Evolutionary conservation across 768 basidiomycete species (phyloP).

Genomic region (Boletus speciosus): DNA sequence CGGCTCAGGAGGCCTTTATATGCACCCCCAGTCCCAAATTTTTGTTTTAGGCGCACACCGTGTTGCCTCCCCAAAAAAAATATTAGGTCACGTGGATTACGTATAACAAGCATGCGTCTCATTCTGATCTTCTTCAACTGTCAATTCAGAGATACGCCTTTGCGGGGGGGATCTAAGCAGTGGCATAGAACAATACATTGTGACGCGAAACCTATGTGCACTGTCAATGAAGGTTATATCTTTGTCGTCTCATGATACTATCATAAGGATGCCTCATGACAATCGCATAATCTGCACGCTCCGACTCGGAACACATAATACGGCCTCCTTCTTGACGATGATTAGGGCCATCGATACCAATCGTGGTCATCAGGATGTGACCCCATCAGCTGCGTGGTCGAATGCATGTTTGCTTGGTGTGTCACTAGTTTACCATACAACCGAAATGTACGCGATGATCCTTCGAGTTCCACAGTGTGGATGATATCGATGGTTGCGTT

Average conservation of each 20-base stretch:
- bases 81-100: constrained; percentile 28
- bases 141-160: neutral
- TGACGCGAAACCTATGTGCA: neutral
- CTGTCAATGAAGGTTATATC: neutral
- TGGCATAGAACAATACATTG: neutral
- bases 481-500: neutral
- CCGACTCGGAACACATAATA: constrained; percentile 12
- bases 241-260: neutral
- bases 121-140: neutral
- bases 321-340: neutral
- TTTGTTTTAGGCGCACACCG: constrained; percentile 23
- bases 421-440: neutral
- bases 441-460: neutral
- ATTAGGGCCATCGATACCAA: constrained; percentile 26
- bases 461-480: neutral
- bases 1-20: constrained; percentile 17
- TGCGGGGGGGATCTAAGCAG: neutral
- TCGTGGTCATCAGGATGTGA: constrained; percentile 20
- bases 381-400: constrained; percentile 17
- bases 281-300: constrained; percentile 8
- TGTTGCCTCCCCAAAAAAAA: constrained; percentile 29
- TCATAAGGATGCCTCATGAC: constrained; percentile 3
- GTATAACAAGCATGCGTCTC: constrained; percentile 11
- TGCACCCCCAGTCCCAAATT: constrained; percentile 33
- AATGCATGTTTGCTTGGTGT: constrained; percentile 12